These are phyloP conservation scores for Coemansia sp. DNA, from an alignment of 192 early-diverging fungal genomes.

Conservation along the genomic window DNA sequence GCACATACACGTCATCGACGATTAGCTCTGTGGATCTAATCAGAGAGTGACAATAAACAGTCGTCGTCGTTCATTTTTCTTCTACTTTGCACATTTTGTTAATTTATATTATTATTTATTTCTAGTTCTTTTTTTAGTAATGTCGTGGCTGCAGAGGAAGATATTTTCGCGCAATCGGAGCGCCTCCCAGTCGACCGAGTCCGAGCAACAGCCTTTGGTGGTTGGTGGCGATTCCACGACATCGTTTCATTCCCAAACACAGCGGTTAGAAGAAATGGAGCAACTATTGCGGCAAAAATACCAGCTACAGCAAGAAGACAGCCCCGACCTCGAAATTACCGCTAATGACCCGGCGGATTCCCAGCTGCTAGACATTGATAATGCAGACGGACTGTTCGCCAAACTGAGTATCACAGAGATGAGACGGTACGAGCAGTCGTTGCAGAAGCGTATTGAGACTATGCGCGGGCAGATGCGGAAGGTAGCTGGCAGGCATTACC, in stretches of 20 bases:
- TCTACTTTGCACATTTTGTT: not conserved
- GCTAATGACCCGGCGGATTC: not conserved
- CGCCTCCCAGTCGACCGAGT: constrained; percentile 18
- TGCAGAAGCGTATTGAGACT: constrained; percentile 30
- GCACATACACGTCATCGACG: constrained; percentile 5
- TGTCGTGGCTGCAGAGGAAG: constrained; percentile 33
- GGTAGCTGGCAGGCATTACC: constrained; percentile 39
- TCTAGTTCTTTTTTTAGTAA: not conserved
- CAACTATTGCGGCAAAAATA: not conserved
- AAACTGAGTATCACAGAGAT: constrained; percentile 38
- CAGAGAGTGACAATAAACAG: not conserved
- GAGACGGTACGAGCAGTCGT: constrained; percentile 32
- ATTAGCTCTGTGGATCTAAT: not conserved
- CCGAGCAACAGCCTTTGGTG: not conserved
- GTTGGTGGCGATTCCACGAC: not conserved
- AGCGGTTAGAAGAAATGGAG: constrained; percentile 5
- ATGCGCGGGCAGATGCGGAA: constrained; percentile 39
- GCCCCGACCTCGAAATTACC: not conserved
- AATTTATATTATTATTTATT: no score
- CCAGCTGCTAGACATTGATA: constrained; percentile 7
- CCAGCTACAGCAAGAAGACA: not conserved
- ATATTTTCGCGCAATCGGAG: constrained; percentile 20
- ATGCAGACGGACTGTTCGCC: constrained; percentile 25
- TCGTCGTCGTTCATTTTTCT: not conserved
- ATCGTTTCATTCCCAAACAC: not conserved